phyloP scores from a whole-genome alignment of 495 filamentous ascomycete genomes.

The Penicillium turbatum region DNA sequence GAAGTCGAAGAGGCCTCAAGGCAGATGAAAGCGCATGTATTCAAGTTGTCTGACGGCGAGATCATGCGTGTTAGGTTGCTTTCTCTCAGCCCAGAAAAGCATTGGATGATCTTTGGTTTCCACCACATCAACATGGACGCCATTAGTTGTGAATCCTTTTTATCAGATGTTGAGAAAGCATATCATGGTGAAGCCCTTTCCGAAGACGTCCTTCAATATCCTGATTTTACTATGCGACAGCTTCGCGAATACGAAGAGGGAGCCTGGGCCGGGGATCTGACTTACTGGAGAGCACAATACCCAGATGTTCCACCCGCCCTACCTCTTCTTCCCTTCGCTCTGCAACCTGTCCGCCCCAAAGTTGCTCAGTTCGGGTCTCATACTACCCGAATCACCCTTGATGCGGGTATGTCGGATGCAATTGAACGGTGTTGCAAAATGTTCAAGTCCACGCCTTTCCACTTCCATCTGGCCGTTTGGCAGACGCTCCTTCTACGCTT shows the following conservation, averaged over 20 bases:
- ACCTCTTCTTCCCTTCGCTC: conserved; percentile 36
- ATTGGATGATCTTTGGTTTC: conserved; percentile 33
- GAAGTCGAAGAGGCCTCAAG: conserved; percentile 13
- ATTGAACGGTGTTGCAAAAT: conserved; percentile 19
- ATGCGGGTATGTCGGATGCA: conserved; percentile 3
- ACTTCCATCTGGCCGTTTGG: conserved; percentile 42
- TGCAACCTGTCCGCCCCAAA: conserved; percentile 6
- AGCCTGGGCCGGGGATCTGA: conserved; percentile 16
- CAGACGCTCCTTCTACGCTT: conserved; percentile 26
- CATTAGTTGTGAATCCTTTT: conserved; percentile 35
- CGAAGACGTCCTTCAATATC: conserved; percentile 16
- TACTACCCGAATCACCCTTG: conserved; percentile 11
- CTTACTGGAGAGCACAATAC: conserved; percentile 37
- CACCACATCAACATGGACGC: conserved; percentile 52
- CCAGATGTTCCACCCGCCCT: conserved; percentile 21
- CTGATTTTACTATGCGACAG: conserved; percentile 26
- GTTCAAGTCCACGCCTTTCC: conserved; percentile 35
- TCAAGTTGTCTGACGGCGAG: conserved; percentile 31
- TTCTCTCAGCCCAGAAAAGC: conserved; percentile 4
- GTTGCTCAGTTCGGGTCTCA: conserved; percentile 12
- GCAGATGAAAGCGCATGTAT: conserved; percentile 20
- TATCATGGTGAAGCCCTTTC: conserved; percentile 28
- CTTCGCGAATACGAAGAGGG: conserved; percentile 15
- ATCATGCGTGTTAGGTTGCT: conserved; percentile 27
- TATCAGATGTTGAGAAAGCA: conserved; percentile 35